Evolutionary conservation across 345 rosid genomes (phyloP).

Genomic region (Punica granatum): DNA sequence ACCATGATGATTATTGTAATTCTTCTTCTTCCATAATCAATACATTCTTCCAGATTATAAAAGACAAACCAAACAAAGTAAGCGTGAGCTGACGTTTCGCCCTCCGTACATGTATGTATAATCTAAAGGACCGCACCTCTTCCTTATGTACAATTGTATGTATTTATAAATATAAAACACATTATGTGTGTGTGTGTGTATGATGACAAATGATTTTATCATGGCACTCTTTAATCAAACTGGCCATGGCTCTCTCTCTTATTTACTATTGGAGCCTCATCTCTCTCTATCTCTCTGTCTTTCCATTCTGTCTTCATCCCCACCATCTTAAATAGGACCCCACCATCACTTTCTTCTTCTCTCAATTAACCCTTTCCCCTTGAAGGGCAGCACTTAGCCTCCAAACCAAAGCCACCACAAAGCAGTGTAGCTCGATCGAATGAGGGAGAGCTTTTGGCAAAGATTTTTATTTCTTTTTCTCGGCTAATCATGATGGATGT

Average conservation of each 20-base stretch:
- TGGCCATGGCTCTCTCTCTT: slow-evolving; percentile 19
- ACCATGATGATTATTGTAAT: too few species aligned
- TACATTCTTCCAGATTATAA: too few species aligned
- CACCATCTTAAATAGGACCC: slow-evolving; percentile 30
- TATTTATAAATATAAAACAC: too few species aligned
- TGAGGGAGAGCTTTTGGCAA: neutral
- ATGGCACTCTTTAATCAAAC: neutral
- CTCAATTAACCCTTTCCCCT: neutral
- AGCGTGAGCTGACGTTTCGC: too few species aligned
- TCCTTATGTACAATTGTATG: too few species aligned
- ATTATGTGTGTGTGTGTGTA: too few species aligned
- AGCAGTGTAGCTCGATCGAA: neutral
- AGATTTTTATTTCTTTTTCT: neutral
- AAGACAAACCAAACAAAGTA: too few species aligned
- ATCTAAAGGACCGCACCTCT: too few species aligned
- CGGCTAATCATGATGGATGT: neutral
- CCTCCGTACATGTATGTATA: too few species aligned
- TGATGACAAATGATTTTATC: slow-evolving; percentile 26
- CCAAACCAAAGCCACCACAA: neutral
- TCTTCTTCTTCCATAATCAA: too few species aligned
- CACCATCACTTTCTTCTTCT: slow-evolving; percentile 2
- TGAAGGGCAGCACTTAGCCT: too few species aligned
- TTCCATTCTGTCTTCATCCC: neutral
- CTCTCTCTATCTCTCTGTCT: neutral
- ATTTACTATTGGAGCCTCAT: slow-evolving; percentile 23